Percentiles rank a stretch among this genome's conserved stretches.
Conservation (phyloP, 257 asterid species). For the Thymus quinquecostatus region DNA sequence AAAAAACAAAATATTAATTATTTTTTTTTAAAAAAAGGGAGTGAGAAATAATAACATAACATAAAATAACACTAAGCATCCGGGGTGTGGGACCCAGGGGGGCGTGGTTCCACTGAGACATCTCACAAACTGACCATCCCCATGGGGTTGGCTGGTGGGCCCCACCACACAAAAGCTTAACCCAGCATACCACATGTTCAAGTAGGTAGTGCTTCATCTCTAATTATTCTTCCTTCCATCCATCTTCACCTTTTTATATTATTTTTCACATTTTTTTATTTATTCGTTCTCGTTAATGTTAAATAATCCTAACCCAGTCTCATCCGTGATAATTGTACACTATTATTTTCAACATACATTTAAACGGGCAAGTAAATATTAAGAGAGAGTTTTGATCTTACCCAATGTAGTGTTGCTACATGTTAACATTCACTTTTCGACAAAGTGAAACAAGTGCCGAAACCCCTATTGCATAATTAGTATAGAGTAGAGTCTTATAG, state of each 20-base stretch:
- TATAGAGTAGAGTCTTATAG: background rate
- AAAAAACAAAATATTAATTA: background rate
- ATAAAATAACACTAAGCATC: background rate
- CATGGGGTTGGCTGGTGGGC: constrained; percentile 52
- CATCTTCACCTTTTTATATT: background rate
- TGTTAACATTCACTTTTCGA: too few relatives aligned
- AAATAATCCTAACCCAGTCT: too few relatives aligned
- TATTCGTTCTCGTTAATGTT: too few relatives aligned
- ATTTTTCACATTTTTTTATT: too few relatives aligned
- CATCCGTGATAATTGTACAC: too few relatives aligned
- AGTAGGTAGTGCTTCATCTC: constrained; percentile 59
- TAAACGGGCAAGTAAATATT: too few relatives aligned
- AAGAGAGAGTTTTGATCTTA: too few relatives aligned
- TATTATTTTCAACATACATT: too few relatives aligned
- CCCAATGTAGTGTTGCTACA: too few relatives aligned
- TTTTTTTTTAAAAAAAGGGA: background rate
- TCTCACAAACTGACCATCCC: constrained; percentile 51
- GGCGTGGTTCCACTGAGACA: constrained; percentile 50
- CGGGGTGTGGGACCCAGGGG: constrained; percentile 34
- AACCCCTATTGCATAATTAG: too few relatives aligned
- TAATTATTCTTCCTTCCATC: constrained; percentile 38
- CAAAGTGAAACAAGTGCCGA: too few relatives aligned
- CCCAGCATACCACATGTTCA: constrained; percentile 83
- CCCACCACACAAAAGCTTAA: constrained; percentile 61
- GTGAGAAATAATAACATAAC: background rate